Conservation (phyloP, 306 rosid species). For the Lathyrus oleraceus region DNA sequence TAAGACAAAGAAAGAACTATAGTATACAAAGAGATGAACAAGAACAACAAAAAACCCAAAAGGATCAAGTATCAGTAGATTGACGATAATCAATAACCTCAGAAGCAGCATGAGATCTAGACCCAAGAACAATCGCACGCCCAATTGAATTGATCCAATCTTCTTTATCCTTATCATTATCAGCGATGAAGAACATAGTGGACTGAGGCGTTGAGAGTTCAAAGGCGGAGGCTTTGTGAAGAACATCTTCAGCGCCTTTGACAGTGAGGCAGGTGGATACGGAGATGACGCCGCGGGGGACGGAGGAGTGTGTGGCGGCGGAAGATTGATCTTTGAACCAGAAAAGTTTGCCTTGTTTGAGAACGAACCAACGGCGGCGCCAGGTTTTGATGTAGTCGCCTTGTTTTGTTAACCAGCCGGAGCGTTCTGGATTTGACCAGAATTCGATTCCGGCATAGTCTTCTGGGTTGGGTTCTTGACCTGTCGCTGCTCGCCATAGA, state of each 20-base stretch:
- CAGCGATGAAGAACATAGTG: slow-evolving; percentile 62
- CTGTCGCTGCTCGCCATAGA: slow-evolving; percentile 44
- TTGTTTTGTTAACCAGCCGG: slow-evolving; percentile 42
- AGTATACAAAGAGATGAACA: neutral
- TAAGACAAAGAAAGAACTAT: neutral
- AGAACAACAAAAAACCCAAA: neutral
- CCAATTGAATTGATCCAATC: slow-evolving; percentile 77
- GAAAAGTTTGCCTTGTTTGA: slow-evolving; percentile 47
- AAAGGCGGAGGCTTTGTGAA: slow-evolving; percentile 52
- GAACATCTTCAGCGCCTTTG: slow-evolving; percentile 58
- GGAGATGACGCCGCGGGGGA: slow-evolving; percentile 44
- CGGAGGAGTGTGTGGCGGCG: slow-evolving; percentile 28
- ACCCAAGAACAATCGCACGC: slow-evolving; percentile 66
- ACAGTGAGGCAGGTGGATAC: slow-evolving; percentile 55
- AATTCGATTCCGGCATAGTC: slow-evolving; percentile 39
- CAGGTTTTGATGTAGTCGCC: slow-evolving; percentile 51
- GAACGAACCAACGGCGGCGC: slow-evolving; percentile 49
- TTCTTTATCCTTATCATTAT: slow-evolving; percentile 60
- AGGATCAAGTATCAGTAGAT: neutral
- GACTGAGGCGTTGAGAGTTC: slow-evolving; percentile 49
- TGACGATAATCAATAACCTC: slow-evolving; percentile 61
- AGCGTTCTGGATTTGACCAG: slow-evolving; percentile 43
- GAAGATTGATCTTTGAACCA: slow-evolving; percentile 43
- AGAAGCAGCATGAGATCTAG: slow-evolving; percentile 56
- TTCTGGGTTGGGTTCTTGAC: slow-evolving; percentile 12